Evolutionary conservation across 495 filamentous ascomycete species (phyloP), one percentile per base, ranked within the genome.

Genomic region (Xanthoparmelia taractica): DNA sequence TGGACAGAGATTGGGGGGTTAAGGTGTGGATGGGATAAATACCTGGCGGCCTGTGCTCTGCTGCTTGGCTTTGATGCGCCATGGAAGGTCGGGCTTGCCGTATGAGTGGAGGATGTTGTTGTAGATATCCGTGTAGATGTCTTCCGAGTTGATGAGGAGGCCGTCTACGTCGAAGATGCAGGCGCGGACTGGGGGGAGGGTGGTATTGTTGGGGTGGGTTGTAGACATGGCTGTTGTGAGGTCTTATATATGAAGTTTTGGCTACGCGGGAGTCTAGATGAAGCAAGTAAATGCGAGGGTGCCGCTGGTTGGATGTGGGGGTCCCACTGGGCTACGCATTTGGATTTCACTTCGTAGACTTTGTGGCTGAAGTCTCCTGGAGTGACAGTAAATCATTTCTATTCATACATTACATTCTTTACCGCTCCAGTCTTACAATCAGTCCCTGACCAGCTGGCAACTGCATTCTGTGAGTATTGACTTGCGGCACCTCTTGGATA

Each of bases 141-240:
- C 76, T 69, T 79, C 76, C 29, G 76, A 71, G 60, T 79, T 72
- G 60, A 79, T 73, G 25, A 79, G 72, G 27, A 73, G 70, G 13
- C 76, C 76, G 65, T 79, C 77, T 52, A 78, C 68, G 65, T 78
- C 77, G 65, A 79, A 79, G 45, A 79, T 74, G 63, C 76, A 78
- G 66, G 76, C 76, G 45, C 76, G 75, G 65, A 78, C 63, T 36
- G 71, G 70, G 2, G 74, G 73, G 45, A 77, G 73, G 45, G 67
- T 66, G 67, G 66, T 13, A 23, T n/a, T 41, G 18, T 36, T 58
- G 56, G 56, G 3, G 25, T 13, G 38, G n/a, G 31, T 27, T 0
- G 38, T 18, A 15, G 25, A 8, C 56, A 41, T 58, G n/a, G 20
- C 27, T 4, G 33, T 40, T 40, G 29, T 33, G 50, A 33, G 27